Evolutionary conservation across 768 basidiomycete species (phyloP).

Genomic region (Obba rivulosa): DNA sequence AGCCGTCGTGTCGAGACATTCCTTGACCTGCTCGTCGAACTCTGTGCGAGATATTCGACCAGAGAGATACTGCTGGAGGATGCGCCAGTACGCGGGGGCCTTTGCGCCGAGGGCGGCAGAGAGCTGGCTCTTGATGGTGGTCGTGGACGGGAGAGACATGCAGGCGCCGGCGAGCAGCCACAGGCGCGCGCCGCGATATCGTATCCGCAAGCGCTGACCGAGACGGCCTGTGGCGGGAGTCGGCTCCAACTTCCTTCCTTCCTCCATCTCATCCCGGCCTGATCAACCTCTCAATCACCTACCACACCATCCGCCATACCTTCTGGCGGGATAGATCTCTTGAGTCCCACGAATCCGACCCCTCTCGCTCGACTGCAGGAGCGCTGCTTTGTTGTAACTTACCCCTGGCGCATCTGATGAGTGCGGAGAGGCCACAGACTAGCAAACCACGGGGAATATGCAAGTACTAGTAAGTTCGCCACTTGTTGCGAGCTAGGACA

Average conservation of each 20-base stretch:
- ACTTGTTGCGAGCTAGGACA: too few species aligned
- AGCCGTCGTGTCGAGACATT: constrained; percentile 33
- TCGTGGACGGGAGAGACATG: constrained; percentile 76
- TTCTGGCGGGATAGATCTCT: too few species aligned
- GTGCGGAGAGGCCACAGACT: constrained; percentile 48
- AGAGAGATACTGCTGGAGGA: constrained; percentile 61
- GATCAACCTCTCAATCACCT: too few species aligned
- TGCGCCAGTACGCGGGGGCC: constrained; percentile 54
- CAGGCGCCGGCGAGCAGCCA: neutral
- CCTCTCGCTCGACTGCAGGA: too few species aligned
- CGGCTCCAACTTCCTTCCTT: too few species aligned
- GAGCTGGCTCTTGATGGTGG: constrained; percentile 67
- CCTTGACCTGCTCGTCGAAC: constrained; percentile 67
- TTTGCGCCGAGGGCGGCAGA: constrained; percentile 55
- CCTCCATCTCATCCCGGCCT: too few species aligned
- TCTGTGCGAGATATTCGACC: constrained; percentile 67
- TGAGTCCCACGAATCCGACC: too few species aligned
- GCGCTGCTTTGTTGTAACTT: too few species aligned
- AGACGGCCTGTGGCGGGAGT: neutral
- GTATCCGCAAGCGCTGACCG: neutral
- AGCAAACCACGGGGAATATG: constrained; percentile 71
- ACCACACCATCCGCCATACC: too few species aligned
- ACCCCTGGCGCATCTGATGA: neutral
- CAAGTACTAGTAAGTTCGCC: constrained; percentile 44
- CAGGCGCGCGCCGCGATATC: too few species aligned